Evolutionary conservation across 1,284 basidiomycete genomes (phyloP), one percentile per base, ranked within the genome.

Genomic region (Puccinia triticina): DNA sequence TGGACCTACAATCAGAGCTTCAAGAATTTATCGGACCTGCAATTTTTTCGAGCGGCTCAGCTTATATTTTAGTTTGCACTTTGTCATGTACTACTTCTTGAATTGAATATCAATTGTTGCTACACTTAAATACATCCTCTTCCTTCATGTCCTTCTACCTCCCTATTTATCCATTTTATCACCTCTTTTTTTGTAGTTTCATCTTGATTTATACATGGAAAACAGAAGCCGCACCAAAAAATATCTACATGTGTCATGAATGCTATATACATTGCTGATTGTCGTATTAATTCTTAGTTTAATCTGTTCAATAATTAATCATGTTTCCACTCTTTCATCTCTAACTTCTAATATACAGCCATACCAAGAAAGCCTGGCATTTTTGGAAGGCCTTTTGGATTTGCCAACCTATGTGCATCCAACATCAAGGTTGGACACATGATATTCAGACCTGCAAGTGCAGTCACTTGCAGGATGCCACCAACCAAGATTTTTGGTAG

Each of bases 21-120:
- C 32, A 64, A 64, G 21, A 64, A 64, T 64, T 12, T 29, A 66
- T 40, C 64, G 64, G 64, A 66, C 64, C 64, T 66, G 37, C 64
- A 43, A 5, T 2, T 43, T 66, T 66, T 40, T 40, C 64, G 40
- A 1, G 4, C 37, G 37, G 16, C 64, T 66, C 18, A 40, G 18
- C 37, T 43, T 23, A 23, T 40, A 11, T 40, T 23, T 40, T 23
- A 32, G 64, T 66, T 40, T 37, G 37, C 11, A 66, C 14, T n/a
- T 34, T 61, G 29, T 12, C 64, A 21, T 66, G 64, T 66, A 66
- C 64, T 43, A 66, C 64, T 61, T 61, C 16, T 66, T 66, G 21
- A 66, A 66, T 32, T 66, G 37, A 66, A 21, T 66, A 66, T n/a
- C 37, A 43, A 40, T 23, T 66, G 64, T 66, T 66, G 64, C 64